Conservation (phyloP, 176 grass and related monocot genomes). For the Lolium multiflorum region DNA sequence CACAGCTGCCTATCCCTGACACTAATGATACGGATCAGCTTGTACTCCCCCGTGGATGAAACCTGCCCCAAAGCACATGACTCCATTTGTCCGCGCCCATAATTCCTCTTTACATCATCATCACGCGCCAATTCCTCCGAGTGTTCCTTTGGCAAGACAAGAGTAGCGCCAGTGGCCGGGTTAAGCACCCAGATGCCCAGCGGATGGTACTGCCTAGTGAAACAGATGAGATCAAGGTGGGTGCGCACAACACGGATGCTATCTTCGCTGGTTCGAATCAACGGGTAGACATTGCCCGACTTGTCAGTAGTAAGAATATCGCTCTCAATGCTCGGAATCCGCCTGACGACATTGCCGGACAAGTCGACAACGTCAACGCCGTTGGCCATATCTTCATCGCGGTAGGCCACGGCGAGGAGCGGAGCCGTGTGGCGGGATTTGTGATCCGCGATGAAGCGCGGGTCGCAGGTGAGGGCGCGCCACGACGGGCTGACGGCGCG, state of each 20-base stretch:
- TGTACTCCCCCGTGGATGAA: not conserved
- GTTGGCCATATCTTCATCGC: not conserved
- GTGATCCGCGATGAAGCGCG: not conserved
- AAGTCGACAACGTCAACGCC: not conserved
- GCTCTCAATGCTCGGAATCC: not conserved
- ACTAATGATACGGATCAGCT: not conserved
- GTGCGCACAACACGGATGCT: not conserved
- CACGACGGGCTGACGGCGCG: constrained; percentile 5
- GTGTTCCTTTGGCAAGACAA: not conserved
- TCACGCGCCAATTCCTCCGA: not conserved
- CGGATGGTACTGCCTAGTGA: not conserved
- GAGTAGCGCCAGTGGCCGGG: not conserved
- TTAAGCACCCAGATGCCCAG: not conserved
- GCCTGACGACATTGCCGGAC: not conserved
- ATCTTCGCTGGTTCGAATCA: not conserved
- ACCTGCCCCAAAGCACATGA: not conserved
- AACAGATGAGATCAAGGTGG: not conserved
- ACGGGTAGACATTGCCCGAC: not conserved
- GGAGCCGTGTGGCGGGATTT: not conserved
- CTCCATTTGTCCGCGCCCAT: not conserved
- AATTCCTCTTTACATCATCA: not conserved
- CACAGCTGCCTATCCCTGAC: not conserved
- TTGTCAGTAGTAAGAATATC: not conserved
- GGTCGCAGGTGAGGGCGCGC: not conserved
- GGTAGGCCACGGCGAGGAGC: constrained; percentile 5